Conservation (phyloP, 2,329 filamentous ascomycete species). For the Lecanicillium sp. region DNA sequence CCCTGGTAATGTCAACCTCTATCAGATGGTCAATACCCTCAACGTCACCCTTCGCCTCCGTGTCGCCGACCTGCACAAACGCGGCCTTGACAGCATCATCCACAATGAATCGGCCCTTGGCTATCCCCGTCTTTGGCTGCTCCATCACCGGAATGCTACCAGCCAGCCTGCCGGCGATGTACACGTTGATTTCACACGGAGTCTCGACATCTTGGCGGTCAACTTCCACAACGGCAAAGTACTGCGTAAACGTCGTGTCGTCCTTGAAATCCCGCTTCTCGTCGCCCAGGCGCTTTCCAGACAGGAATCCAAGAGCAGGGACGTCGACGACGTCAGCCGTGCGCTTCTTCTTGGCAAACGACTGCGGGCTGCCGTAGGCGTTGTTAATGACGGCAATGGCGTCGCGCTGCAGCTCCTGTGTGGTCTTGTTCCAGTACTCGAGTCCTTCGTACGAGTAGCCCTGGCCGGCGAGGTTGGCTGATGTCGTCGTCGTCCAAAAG, state of each 20-base stretch:
- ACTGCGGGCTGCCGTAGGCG: constrained; percentile 7
- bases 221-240: constrained; percentile 12
- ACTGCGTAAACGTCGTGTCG: constrained; percentile 1
- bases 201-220: constrained; percentile 12
- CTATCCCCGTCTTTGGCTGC: constrained; percentile 8
- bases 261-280: not conserved
- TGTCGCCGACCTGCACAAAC: not conserved
- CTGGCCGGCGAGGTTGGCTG: constrained; percentile 11
- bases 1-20: not conserved
- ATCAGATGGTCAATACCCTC: constrained; percentile 1
- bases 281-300: no score
- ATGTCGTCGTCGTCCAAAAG: constrained; percentile 25
- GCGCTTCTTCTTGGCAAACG: no score
- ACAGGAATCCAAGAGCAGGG: no score
- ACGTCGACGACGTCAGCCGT: no score
- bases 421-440: constrained; percentile 10
- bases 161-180: constrained; percentile 11
- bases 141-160: constrained; percentile 13
- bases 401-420: constrained; percentile 6
- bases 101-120: constrained; percentile 18
- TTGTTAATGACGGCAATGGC: constrained; percentile 11
- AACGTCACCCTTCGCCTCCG: not conserved
- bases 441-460: constrained; percentile 15
- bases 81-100: constrained; percentile 58
- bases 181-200: constrained; percentile 12